Evolutionary conservation across 2,329 filamentous ascomycete species (phyloP), one percentile per base, ranked within the genome.

Genomic region (Leptosphaerulina australis): DNA sequence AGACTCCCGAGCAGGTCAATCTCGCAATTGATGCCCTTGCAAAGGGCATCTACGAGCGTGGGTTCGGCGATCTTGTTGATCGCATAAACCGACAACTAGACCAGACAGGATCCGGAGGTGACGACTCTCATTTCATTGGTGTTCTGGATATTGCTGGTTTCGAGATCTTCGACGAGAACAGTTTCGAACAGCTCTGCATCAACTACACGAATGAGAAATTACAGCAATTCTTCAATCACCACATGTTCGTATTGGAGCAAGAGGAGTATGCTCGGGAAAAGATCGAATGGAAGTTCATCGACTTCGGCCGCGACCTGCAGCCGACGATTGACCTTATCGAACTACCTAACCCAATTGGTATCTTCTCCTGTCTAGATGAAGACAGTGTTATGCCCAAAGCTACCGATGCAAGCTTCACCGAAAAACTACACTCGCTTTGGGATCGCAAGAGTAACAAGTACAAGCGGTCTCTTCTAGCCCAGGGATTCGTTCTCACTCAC

Each of bases 121-220:
- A 99, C 52, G 92, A 97, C 68, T 92, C 90, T 1, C 88, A 90
- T 65, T 99, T 99, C 74, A 99, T 99, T 60, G 94, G 94, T 44
- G 94, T 99, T 7, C 86, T 99, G 31, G 94, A 99, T 83, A 99
- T 99, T 74, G 95, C 95, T 58, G 94, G 94, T 53, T 99, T 99
- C 74, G 94, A 99, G 70, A 99, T 99, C 51, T 99, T 99, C 62
- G 94, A 99, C 72, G 94, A 93, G 77, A 99, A 99, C 78, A 97
- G 90, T 59, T 99, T 99, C 67, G 94, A 99, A 73, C 94, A 99
- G 75, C 84, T 99, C 6, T 99, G 94, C 76, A 99, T 99, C 81
- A 99, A 99, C 79, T 99, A 97, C 69, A 95, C 97, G 69, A 99
- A 99, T 74, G 94, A 99, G 77, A 99, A 99, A 76, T 79, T 99